Conservation (phyloP, 805 yeast species). For the Torulaspora gathmanii region DNA sequence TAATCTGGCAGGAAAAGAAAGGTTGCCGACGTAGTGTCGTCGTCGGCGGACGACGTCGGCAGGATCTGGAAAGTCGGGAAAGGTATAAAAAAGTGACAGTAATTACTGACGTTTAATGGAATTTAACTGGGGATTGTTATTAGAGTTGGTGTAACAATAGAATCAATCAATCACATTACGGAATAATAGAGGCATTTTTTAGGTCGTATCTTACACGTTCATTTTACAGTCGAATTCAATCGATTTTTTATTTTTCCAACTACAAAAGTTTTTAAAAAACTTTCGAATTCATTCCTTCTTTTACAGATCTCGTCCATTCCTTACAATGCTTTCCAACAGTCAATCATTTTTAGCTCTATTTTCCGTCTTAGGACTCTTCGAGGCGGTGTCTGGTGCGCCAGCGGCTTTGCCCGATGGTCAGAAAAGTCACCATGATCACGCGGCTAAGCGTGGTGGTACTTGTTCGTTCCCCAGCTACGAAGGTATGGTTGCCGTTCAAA, state of each 20-base stretch:
- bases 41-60: neutral
- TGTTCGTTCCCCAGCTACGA: conserved; percentile 66
- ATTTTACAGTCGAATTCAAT: neutral
- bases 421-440: conserved; percentile 22
- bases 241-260: conserved; percentile 2
- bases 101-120: neutral
- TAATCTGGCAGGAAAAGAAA: neutral
- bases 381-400: conserved; percentile 11
- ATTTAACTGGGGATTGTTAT: neutral
- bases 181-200: no score
- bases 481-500: conserved; percentile 68
- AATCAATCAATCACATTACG: neutral
- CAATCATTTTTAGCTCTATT: conserved; percentile 8
- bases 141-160: neutral
- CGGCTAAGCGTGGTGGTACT: conserved; percentile 35
- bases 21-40: neutral
- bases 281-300: conserved; percentile 8
- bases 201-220: no score
- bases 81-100: neutral
- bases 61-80: neutral
- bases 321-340: conserved; percentile 11
- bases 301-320: conserved; percentile 4
- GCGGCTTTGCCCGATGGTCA: conserved; percentile 18
- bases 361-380: conserved; percentile 10
- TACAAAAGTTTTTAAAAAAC: neutral